Evolutionary conservation across 2,329 filamentous ascomycete genomes (phyloP).

Genomic region (Fusarium siculi): DNA sequence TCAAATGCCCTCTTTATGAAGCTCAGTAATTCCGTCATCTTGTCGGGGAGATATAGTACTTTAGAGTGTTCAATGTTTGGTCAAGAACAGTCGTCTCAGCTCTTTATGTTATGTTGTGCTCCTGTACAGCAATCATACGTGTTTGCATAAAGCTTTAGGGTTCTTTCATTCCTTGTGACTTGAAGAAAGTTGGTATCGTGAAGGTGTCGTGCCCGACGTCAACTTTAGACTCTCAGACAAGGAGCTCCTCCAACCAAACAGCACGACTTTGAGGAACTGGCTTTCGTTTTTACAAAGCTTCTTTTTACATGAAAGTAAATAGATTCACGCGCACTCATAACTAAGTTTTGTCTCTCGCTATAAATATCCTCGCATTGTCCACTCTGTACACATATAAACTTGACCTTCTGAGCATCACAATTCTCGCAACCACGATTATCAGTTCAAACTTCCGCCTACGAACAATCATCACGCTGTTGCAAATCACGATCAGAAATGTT

Average conservation of each 20-base stretch:
- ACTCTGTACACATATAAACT: not conserved
- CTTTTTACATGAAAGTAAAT: not conserved
- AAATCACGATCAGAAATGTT: not conserved
- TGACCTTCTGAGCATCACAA: not conserved
- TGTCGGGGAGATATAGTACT: rapidly evolving
- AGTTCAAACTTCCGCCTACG: not conserved
- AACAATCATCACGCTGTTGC: not conserved
- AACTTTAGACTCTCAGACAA: not conserved
- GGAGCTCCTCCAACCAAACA: not conserved
- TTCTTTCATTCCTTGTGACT: rapidly evolving
- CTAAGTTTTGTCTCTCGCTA: not conserved
- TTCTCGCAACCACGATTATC: not conserved
- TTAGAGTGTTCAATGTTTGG: not conserved
- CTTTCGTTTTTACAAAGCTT: not conserved
- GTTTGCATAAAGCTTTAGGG: not conserved
- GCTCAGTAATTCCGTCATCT: not conserved
- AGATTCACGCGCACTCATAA: not conserved
- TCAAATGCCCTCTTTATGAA: not conserved
- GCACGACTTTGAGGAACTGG: no score
- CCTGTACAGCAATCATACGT: no score
- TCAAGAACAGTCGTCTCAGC: not conserved
- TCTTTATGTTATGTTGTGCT: not conserved
- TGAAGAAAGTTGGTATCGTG: not conserved
- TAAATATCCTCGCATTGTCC: not conserved
- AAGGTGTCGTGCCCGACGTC: not conserved